Percentiles rank a stretch among this genome's conserved stretches.
phyloP scores from a whole-genome alignment of 495 filamentous ascomycete species.

The Trichocladium uniseriatum region DNA sequence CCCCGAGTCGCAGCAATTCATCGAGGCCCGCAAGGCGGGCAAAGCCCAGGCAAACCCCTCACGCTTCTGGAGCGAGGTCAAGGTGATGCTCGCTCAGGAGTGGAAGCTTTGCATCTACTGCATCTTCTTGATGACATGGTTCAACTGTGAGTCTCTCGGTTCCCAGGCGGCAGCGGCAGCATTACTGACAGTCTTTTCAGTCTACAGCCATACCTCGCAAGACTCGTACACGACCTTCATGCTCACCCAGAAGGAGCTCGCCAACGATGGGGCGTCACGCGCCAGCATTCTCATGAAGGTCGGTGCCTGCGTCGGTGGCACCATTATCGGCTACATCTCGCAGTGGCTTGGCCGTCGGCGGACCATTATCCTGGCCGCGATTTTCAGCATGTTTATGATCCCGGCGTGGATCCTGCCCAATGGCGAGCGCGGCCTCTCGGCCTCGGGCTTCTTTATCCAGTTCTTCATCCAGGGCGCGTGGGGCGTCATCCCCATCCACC shows the following conservation, averaged over 20 bases:
- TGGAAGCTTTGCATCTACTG: slow-evolving; percentile 66
- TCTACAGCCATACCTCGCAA: slow-evolving; percentile 58
- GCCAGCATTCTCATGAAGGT: slow-evolving; percentile 65
- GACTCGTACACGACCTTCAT: slow-evolving; percentile 74
- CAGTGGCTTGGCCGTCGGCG: slow-evolving; percentile 64
- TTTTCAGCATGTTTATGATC: slow-evolving; percentile 51
- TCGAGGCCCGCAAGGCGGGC: slow-evolving; percentile 49
- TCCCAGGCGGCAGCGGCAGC: background rate
- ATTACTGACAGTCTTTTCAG: slow-evolving; percentile 19
- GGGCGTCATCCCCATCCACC: slow-evolving; percentile 70
- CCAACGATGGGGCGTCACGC: slow-evolving; percentile 50
- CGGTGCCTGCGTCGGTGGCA: slow-evolving; percentile 65
- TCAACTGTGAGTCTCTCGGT: slow-evolving; percentile 30
- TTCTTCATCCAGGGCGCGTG: slow-evolving; percentile 73
- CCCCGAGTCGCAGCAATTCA: slow-evolving; percentile 63
- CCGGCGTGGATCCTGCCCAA: slow-evolving; percentile 64
- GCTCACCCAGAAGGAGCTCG: slow-evolving; percentile 54
- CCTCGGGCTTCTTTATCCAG: slow-evolving; percentile 64
- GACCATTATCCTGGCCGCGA: slow-evolving; percentile 50
- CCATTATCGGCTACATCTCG: slow-evolving; percentile 59
- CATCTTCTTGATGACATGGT: slow-evolving; percentile 63
- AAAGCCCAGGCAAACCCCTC: slow-evolving; percentile 37
- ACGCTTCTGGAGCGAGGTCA: slow-evolving; percentile 54
- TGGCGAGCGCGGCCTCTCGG: slow-evolving; percentile 48
- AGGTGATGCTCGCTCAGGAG: slow-evolving; percentile 52